phyloP scores from a whole-genome alignment of 2,329 filamentous ascomycete species.

The Bipolaris bicolor region DNA sequence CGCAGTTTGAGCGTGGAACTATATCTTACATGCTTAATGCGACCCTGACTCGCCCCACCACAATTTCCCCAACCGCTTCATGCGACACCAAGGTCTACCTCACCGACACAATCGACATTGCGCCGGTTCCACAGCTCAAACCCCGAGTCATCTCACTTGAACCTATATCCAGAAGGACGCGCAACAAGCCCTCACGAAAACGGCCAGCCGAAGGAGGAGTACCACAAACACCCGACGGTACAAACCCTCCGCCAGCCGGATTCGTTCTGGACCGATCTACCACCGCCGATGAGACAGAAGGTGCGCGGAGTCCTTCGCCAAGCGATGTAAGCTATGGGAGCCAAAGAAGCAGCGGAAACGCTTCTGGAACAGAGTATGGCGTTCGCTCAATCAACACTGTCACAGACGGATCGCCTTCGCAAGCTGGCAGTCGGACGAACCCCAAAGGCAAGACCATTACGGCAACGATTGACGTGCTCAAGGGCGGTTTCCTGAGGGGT shows the following conservation, averaged over 20 bases:
- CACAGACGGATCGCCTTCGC: slow-evolving; percentile 50
- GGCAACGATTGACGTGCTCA: slow-evolving; percentile 80
- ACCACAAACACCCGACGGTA: slow-evolving; percentile 21
- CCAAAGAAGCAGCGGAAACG: slow-evolving; percentile 63
- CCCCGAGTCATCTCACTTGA: slow-evolving; percentile 86
- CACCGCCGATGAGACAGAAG: slow-evolving; percentile 40
- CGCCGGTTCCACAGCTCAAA: slow-evolving; percentile 73
- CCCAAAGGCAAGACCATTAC: slow-evolving; percentile 79
- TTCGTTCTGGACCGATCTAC: slow-evolving; percentile 29
- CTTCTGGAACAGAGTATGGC: slow-evolving; percentile 52
- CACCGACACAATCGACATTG: slow-evolving; percentile 84
- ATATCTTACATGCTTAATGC: slow-evolving; percentile 91
- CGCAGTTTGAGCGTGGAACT: slow-evolving; percentile 90
- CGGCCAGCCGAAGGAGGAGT: slow-evolving; percentile 22
- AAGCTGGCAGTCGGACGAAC: slow-evolving; percentile 58
- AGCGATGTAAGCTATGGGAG: slow-evolving; percentile 58
- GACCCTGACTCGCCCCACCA: slow-evolving; percentile 85
- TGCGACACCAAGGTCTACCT: slow-evolving; percentile 83
- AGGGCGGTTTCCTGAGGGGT: slow-evolving; percentile 83
- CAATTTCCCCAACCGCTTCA: slow-evolving; percentile 78
- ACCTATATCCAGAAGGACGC: slow-evolving; percentile 75
- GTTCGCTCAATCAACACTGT: slow-evolving; percentile 51
- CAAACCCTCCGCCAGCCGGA: slow-evolving; percentile 30
- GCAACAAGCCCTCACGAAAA: slow-evolving; percentile 59
- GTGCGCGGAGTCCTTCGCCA: slow-evolving; percentile 52